These are phyloP conservation scores for Dryadomyces quercivorus DNA, from an alignment of 2,329 filamentous ascomycete species.

Conservation along the genomic window DNA sequence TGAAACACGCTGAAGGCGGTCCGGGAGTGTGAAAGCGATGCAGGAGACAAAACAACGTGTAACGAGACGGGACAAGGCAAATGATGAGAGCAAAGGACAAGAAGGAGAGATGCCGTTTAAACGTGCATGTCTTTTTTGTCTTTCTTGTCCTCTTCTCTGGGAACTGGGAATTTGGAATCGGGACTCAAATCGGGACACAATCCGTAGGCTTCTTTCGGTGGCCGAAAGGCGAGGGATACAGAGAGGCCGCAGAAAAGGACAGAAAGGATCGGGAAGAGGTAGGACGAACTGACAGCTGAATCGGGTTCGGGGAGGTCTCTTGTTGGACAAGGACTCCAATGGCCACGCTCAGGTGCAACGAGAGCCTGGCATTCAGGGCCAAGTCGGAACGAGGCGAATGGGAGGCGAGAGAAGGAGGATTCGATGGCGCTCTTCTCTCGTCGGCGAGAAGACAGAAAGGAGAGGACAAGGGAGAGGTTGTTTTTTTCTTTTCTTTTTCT, in stretches of 20 bases:
- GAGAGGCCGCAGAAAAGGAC: not conserved
- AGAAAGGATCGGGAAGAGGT: not conserved
- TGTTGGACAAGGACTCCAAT: conserved; percentile 8
- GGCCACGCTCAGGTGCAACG: conserved; percentile 6
- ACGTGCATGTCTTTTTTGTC: no score
- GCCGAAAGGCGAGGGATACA: not conserved
- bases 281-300: conserved; percentile 6
- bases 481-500: not conserved
- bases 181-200: no score
- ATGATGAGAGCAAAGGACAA: not conserved
- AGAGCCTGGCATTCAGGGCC: conserved; percentile 4
- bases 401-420: not conserved
- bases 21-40: not conserved
- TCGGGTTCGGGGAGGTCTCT: not conserved
- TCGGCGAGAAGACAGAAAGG: not conserved
- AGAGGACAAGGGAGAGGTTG: conserved; percentile 1
- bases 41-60: not conserved
- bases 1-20: not conserved
- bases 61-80: not conserved
- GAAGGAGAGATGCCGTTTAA: not conserved
- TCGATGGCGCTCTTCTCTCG: no score
- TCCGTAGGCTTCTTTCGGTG: not conserved
- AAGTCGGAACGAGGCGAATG: not conserved
- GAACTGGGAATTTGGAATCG: not conserved
- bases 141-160: no score